These are phyloP conservation scores for Candida tibetensis DNA, from an alignment of 805 yeast species.

Conservation along the genomic window DNA sequence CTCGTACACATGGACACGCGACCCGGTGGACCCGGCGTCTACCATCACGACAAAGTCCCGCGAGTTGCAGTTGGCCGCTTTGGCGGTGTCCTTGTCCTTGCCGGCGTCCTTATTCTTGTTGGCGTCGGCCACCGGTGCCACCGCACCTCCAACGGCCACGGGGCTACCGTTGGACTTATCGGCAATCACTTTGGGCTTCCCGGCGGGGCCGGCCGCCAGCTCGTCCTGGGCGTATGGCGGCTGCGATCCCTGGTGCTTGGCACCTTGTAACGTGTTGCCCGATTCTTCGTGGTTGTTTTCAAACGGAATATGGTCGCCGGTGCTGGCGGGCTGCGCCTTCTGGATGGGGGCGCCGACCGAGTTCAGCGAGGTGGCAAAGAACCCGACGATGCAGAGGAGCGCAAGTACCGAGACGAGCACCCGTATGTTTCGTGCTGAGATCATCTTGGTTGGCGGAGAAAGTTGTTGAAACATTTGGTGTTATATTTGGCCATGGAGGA, in stretches of 20 bases:
- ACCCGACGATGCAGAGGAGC: slow-evolving; percentile 47
- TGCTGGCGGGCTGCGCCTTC: slow-evolving; percentile 26
- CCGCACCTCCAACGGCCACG: slow-evolving; percentile 4
- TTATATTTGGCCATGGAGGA: too few relatives aligned
- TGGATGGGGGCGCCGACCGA: slow-evolving; percentile 32
- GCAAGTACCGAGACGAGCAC: slow-evolving; percentile 50
- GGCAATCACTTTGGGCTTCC: slow-evolving; percentile 21
- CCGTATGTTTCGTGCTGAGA: slow-evolving; percentile 50
- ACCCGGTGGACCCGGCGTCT: slow-evolving; percentile 98
- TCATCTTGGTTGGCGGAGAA: slow-evolving; percentile 17
- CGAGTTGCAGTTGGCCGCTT: slow-evolving; percentile 24
- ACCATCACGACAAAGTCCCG: slow-evolving; percentile 84
- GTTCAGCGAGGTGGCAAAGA: slow-evolving; percentile 46
- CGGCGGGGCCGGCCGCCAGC: slow-evolving; percentile 7
- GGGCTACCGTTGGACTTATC: slow-evolving; percentile 17
- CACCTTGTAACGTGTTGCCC: slow-evolving; percentile 32
- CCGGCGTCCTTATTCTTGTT: not conserved
- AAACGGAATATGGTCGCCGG: slow-evolving; percentile 21
- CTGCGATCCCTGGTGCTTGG: slow-evolving; percentile 32
- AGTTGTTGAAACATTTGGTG: too few relatives aligned
- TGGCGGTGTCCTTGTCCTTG: not conserved
- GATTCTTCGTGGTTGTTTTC: slow-evolving; percentile 16
- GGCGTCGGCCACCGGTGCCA: not conserved
- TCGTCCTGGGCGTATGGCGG: slow-evolving; percentile 31
- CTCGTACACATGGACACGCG: slow-evolving; percentile 90